A percentile compares a stretch with the other conserved stretches of the same genome.
phyloP scores from a whole-genome alignment of 208 protist species.

The Trypanosoma vivax region DNA sequence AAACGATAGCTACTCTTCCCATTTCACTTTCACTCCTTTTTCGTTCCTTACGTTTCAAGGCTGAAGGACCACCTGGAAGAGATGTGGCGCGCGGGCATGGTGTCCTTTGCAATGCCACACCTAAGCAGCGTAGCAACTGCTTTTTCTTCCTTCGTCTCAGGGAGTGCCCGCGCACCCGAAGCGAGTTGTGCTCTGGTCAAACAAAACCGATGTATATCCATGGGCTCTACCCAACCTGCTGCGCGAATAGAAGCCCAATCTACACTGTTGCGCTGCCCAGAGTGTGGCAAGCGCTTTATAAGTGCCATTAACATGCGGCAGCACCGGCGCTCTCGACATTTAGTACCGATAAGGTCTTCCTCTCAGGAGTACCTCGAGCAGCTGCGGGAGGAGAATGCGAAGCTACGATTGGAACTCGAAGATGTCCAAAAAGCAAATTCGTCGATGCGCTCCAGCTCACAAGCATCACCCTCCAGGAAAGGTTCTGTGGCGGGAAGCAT shows the following conservation, averaged over 20 bases:
- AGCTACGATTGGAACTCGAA: conserved; percentile 16
- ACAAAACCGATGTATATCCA: conserved; percentile 8
- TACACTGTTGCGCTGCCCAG: conserved; percentile 29
- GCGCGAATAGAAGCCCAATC: neutral
- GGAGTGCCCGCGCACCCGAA: too few relatives aligned
- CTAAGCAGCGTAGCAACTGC: too few relatives aligned
- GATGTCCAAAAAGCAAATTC: conserved; percentile 1
- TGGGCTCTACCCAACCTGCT: neutral
- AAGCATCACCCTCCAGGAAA: neutral
- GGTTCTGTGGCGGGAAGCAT: neutral
- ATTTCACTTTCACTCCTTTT: too few relatives aligned
- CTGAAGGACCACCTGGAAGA: too few relatives aligned
- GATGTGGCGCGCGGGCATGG: too few relatives aligned
- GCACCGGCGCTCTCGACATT: conserved; percentile 49
- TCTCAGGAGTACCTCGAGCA: conserved; percentile 17
- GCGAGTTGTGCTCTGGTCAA: too few relatives aligned
- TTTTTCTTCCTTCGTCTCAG: too few relatives aligned
- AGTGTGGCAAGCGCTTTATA: conserved; percentile 64
- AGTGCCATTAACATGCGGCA: conserved; percentile 33
- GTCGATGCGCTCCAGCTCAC: neutral
- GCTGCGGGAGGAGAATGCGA: conserved; percentile 23
- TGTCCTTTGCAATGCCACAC: too few relatives aligned
- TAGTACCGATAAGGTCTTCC: conserved; percentile 22
- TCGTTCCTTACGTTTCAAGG: too few relatives aligned
- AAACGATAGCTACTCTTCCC: too few relatives aligned